phyloP scores from a whole-genome alignment of 768 basidiomycete species.

The Calocybe cyanea region DNA sequence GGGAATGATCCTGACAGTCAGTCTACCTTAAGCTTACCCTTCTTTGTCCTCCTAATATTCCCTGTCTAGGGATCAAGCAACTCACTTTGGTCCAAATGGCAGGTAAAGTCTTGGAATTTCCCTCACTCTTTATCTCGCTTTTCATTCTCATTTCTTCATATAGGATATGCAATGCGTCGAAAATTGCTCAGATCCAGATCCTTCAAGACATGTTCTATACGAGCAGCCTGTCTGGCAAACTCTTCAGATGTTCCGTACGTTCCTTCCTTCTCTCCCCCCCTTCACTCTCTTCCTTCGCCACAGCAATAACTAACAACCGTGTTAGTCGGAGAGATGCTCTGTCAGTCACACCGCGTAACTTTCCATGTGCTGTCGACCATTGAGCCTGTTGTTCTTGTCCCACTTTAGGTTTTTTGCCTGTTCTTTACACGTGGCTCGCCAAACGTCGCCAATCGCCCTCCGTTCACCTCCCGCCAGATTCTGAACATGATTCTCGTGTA shows the following conservation, averaged over 20 bases:
- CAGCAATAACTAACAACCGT: conserved; percentile 26
- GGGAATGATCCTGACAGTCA: conserved; percentile 89
- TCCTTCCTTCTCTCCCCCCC: conserved; percentile 14
- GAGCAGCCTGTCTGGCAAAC: conserved; percentile 96
- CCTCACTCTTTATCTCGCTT: conserved; percentile 2
- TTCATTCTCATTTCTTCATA: conserved; percentile 4
- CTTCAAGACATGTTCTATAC: conserved; percentile 63
- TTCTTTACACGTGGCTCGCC: conserved; percentile 66
- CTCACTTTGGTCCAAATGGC: conserved; percentile 81
- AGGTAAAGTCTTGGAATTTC: conserved; percentile 38
- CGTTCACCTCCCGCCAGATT: conserved; percentile 53
- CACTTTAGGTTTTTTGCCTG: conserved; percentile 75
- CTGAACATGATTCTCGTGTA: conserved; percentile 37
- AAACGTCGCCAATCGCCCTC: conserved; percentile 41
- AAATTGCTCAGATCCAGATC: conserved; percentile 73
- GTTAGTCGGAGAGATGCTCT: conserved; percentile 90
- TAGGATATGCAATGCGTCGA: conserved; percentile 99
- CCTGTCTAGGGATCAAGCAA: conserved; percentile 68
- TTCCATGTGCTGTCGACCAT: conserved; percentile 23
- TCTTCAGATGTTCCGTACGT: conserved; percentile 84
- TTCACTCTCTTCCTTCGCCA: conserved; percentile 18
- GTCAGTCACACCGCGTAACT: conserved; percentile 44
- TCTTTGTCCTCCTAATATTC: neutral
- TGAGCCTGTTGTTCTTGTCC: conserved; percentile 19
- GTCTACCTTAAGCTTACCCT: conserved; percentile 15